Percentiles rank a stretch among this genome's conserved stretches.
Evolutionary conservation across 192 early-diverging fungal species (phyloP).

Genomic region (Umbelopsis sp.): DNA sequence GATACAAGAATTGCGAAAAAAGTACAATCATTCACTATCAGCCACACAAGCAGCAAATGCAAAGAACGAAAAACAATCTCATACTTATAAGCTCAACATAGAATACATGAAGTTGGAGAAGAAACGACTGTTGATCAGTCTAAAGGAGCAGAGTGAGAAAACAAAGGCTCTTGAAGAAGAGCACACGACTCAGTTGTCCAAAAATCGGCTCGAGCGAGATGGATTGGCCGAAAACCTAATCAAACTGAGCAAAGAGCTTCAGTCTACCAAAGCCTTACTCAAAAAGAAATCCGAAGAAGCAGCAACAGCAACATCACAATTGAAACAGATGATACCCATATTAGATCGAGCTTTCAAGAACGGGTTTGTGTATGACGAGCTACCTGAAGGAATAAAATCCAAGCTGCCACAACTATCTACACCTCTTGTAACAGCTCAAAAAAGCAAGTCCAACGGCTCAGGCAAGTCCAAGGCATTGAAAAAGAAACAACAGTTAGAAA

Average conservation of each 20-base stretch:
- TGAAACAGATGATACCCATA: slow-evolving; percentile 15
- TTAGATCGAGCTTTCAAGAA: slow-evolving; percentile 3
- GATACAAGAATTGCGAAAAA: slow-evolving; percentile 52
- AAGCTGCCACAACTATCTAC: neutral
- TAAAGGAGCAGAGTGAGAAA: slow-evolving; percentile 9
- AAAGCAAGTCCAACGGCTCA: neutral
- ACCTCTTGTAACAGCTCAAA: neutral
- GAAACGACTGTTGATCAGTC: slow-evolving; percentile 57
- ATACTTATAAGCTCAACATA: slow-evolving; percentile 61
- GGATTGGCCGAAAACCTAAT: neutral
- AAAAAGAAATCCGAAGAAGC: slow-evolving; percentile 9
- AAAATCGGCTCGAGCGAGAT: neutral
- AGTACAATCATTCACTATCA: slow-evolving; percentile 49
- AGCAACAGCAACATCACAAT: neutral
- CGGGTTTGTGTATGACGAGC: slow-evolving; percentile 3
- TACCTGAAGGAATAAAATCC: slow-evolving; percentile 9
- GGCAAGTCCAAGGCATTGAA: neutral
- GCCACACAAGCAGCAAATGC: slow-evolving; percentile 41
- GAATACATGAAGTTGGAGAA: slow-evolving; percentile 72
- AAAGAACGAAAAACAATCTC: slow-evolving; percentile 59
- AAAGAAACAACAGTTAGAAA: neutral
- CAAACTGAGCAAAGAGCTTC: neutral
- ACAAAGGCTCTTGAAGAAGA: neutral
- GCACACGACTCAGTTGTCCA: neutral
- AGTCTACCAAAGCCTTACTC: neutral